Base-by-base conservation (phyloP, 208 protist species). In the Novymonas esmeraldas region DNA sequence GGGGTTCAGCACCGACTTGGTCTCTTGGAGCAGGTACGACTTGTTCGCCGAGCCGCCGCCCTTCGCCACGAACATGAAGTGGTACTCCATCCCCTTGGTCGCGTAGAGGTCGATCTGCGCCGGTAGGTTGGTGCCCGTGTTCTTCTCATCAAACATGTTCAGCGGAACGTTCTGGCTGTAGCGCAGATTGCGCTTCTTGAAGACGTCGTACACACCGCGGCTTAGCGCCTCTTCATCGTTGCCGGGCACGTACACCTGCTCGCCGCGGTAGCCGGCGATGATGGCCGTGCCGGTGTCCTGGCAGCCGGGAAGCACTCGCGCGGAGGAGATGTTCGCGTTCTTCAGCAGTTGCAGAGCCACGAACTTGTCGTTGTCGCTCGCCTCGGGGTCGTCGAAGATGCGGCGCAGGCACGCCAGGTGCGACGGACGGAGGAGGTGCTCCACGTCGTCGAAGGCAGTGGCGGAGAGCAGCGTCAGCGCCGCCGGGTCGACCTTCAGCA, bases 241-340 rank as follows among this genome's bases (percentile, higher is more conserved):
- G 57, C 95, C 97, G 36, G 90, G 85, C 1, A 97, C 97, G 76
- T 87, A 95, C 28, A 99, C 97, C 71, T 98, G 84, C 76, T 98
- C 85, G 20, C 98, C 98, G 49, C 94, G 89, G 85, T 99, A 98
- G 36, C 94, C 98, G 31, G 90, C 83, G 52, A 98, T 89, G 85
- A 99, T 99, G 14, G 96, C 97, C 31, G 97, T 99, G 56, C 98
- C 98, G 6, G 98, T 99, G 78, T 99, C 98, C 82, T 99, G 98
- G 84, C 96, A 98, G 38, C 86, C 81, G 18, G 97, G 97, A 13
- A 98, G 90, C 44, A 95, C 78, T 44, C 93, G 85, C 14, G 67
- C 92, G 2, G 92, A 78, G 24, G 98, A 89, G 73, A 99, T 98
- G 78, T 96, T 96, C 11, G 97, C 97, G 77, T 99, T 99, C 77